Percentiles rank a stretch among this genome's conserved stretches.
These are phyloP conservation scores for Didymella exigua DNA, from an alignment of 2,329 filamentous ascomycete genomes.

Conservation along the genomic window DNA sequence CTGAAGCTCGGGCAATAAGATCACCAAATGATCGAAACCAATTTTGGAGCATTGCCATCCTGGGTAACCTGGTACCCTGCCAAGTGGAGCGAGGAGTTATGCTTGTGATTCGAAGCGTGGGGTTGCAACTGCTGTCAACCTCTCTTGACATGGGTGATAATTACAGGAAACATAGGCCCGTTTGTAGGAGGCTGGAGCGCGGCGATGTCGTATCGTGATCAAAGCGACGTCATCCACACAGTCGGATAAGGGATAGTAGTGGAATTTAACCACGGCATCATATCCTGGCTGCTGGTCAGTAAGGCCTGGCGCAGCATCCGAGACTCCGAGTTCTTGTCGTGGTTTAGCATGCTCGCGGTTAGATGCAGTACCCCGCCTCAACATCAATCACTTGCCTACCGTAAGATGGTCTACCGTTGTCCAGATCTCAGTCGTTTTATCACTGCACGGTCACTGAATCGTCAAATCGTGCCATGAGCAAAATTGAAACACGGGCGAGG, in stretches of 20 bases:
- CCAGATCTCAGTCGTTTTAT: not conserved
- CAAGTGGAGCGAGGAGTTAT: slow-evolving; percentile 19
- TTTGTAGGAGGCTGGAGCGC: not conserved
- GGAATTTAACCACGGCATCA: not conserved
- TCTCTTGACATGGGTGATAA: not conserved
- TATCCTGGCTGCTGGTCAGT: not conserved
- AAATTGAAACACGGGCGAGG: slow-evolving; percentile 27
- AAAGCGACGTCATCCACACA: slow-evolving; percentile 14
- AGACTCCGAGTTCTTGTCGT: slow-evolving; percentile 5
- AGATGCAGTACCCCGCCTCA: slow-evolving; percentile 11
- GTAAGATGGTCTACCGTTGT: slow-evolving; percentile 3
- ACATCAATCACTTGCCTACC: not conserved
- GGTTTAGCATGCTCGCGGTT: slow-evolving; percentile 2
- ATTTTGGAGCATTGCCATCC: slow-evolving; percentile 5
- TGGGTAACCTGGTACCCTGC: slow-evolving; percentile 12
- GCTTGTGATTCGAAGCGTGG: slow-evolving; percentile 10
- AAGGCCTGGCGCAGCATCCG: slow-evolving; percentile 6
- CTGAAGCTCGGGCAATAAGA: not conserved
- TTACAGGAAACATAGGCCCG: not conserved
- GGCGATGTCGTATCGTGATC: not conserved
- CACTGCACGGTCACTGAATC: slow-evolving; percentile 12
- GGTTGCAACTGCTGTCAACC: not conserved
- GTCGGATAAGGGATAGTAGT: not conserved
- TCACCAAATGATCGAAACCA: not conserved
- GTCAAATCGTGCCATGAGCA: slow-evolving; percentile 15